phyloP scores from a whole-genome alignment of 306 rosid species.

The Quercus engelmannii region DNA sequence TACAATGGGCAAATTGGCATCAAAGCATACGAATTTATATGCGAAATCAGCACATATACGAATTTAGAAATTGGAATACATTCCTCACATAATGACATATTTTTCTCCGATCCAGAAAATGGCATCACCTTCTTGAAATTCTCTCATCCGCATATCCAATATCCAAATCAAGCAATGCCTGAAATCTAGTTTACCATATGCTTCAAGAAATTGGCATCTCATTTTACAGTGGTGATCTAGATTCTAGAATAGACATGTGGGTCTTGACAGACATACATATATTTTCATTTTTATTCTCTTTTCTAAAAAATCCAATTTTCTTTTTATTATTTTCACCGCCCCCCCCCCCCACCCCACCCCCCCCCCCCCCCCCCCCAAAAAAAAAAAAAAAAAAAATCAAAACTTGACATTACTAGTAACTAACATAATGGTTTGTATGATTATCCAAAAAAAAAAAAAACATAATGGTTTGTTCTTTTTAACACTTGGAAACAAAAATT shows the following conservation, averaged over 20 bases:
- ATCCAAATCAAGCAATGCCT: neutral
- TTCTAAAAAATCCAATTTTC: too few relatives aligned
- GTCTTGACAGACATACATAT: neutral
- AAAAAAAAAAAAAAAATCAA: neutral
- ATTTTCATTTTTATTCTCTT: neutral
- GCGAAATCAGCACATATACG: neutral
- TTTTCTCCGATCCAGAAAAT: neutral
- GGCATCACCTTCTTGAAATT: constrained; percentile 4
- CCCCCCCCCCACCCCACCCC: too few relatives aligned
- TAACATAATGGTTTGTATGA: too few relatives aligned
- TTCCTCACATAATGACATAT: neutral
- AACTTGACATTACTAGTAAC: neutral
- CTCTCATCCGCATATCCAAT: constrained; percentile 4
- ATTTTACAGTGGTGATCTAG: neutral
- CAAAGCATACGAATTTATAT: neutral
- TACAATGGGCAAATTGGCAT: neutral
- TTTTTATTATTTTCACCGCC: too few relatives aligned
- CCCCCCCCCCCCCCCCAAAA: too few relatives aligned
- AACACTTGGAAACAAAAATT: neutral
- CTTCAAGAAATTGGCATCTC: neutral
- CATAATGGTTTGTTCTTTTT: neutral
- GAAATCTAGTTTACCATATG: neutral
- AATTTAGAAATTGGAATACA: constrained; percentile 2
- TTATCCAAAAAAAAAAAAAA: neutral
- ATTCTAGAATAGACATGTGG: neutral